A percentile compares a stretch with the other conserved stretches of the same genome.
Evolutionary conservation across 1,284 basidiomycete genomes (phyloP).

Genomic region (Fomitopsis palustris): DNA sequence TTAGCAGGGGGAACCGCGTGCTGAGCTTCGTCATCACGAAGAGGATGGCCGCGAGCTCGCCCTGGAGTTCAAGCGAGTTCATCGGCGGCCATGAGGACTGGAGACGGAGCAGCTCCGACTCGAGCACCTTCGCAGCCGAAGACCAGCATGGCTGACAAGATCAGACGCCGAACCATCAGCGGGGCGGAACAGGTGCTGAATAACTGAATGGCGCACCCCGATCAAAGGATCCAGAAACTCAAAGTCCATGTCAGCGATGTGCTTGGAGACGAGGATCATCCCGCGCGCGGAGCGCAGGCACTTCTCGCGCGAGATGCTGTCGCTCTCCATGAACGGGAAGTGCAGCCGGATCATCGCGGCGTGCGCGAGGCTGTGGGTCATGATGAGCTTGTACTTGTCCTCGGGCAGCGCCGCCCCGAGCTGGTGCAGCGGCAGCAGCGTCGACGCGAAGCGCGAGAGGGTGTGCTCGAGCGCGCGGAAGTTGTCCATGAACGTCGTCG

Average conservation of each 20-base stretch:
- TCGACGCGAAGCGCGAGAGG: constrained; percentile 57
- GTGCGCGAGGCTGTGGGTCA: constrained; percentile 63
- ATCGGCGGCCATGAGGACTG: constrained; percentile 58
- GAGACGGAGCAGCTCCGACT: constrained; percentile 56
- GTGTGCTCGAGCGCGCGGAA: constrained; percentile 58
- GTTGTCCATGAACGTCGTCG: constrained; percentile 50
- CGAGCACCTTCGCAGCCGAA: constrained; percentile 57
- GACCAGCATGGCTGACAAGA: constrained; percentile 65
- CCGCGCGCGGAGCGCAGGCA: constrained; percentile 57
- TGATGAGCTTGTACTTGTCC: constrained; percentile 56
- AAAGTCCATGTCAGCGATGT: constrained; percentile 59
- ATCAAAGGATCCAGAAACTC: constrained; percentile 71
- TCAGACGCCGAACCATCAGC: constrained; percentile 7
- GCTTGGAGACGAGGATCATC: constrained; percentile 54
- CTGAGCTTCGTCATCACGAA: constrained; percentile 62
- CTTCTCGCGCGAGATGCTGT: constrained; percentile 59
- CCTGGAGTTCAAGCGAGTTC: constrained; percentile 51
- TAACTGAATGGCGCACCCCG: constrained; percentile 48
- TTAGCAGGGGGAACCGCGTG: constrained; percentile 55
- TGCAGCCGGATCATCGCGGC: constrained; percentile 67
- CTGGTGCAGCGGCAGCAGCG: constrained; percentile 62
- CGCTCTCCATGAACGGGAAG: constrained; percentile 56
- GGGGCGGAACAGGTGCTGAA: background rate
- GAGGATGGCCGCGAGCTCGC: constrained; percentile 56
- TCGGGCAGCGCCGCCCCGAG: constrained; percentile 52